A percentile compares a stretch with the other conserved stretches of the same genome.
Conservation (phyloP, 2,329 filamentous ascomycete genomes). For the Curvularia hawaiiensis region DNA sequence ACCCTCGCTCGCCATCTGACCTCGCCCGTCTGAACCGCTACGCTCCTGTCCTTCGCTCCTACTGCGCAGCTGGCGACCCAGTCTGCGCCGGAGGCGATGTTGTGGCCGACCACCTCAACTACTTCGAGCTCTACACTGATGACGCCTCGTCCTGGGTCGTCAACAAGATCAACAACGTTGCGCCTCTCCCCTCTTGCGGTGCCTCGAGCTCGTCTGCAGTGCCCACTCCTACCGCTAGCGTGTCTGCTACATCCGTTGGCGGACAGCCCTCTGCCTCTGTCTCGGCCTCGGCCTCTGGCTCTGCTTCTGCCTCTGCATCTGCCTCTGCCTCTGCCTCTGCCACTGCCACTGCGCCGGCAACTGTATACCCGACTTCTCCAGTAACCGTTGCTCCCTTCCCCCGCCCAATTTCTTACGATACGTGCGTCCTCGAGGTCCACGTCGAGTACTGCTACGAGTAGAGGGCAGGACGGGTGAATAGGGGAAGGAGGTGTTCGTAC, state of each 20-base stretch:
- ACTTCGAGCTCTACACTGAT: conserved; percentile 49
- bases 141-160: conserved; percentile 28
- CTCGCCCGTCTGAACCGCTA: conserved; percentile 29
- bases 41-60: conserved; percentile 62
- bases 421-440: conserved; percentile 15
- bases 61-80: conserved; percentile 65
- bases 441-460: conserved; percentile 21
- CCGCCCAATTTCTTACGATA: conserved; percentile 15
- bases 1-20: conserved; percentile 16
- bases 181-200: conserved; percentile 4
- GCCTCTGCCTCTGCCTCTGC: too few relatives aligned
- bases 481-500: background rate
- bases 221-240: conserved; percentile 1
- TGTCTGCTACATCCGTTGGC: too few relatives aligned
- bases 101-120: conserved; percentile 63
- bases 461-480: background rate
- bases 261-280: too few relatives aligned
- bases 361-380: conserved; percentile 18
- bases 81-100: conserved; percentile 68
- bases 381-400: conserved; percentile 17
- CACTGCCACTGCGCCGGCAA: conserved; percentile 4
- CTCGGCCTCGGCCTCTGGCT: too few relatives aligned
- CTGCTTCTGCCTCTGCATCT: too few relatives aligned
- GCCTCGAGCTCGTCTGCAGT: conserved; percentile 8
- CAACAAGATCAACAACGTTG: conserved; percentile 19